phyloP scores from a whole-genome alignment of 2,329 filamentous ascomycete genomes.

The Phialemoniopsis sp. region DNA sequence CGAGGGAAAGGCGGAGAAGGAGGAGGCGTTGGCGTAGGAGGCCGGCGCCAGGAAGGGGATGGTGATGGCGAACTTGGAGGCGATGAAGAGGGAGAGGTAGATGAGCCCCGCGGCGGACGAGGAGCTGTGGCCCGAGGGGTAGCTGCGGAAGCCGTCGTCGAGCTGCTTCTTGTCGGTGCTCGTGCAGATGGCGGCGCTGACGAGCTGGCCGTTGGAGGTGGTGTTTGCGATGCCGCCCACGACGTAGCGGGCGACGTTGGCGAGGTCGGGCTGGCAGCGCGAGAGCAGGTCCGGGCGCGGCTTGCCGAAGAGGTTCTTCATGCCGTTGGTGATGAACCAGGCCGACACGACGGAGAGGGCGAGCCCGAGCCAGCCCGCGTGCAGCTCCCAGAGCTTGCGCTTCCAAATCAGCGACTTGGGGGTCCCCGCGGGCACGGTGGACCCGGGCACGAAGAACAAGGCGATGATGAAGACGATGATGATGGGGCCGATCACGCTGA shows the following conservation, averaged over 20 bases:
- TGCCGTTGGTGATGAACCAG: conserved; percentile 78
- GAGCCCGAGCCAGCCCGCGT: conserved; percentile 80
- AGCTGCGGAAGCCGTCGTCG: conserved; percentile 81
- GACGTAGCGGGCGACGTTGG: conserved; percentile 52
- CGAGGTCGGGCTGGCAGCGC: conserved; percentile 73
- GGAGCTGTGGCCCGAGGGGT: conserved; percentile 73
- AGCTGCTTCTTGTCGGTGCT: conserved; percentile 57
- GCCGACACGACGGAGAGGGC: conserved; percentile 72
- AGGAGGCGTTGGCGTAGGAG: conserved; percentile 34
- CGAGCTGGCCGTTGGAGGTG: conserved; percentile 59
- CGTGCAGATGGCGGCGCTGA: conserved; percentile 72
- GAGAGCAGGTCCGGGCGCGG: conserved; percentile 52
- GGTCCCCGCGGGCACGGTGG: conserved; percentile 58
- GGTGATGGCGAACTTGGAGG: conserved; percentile 73
- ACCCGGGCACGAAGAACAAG: conserved; percentile 68
- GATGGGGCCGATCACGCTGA: conserved; percentile 60
- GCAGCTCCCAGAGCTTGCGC: conserved; percentile 86
- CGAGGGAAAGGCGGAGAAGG: conserved; percentile 70
- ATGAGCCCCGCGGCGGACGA: conserved; percentile 75
- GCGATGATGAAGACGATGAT: conserved; percentile 65
- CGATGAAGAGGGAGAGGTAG: conserved; percentile 84
- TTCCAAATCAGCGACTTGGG: conserved; percentile 66
- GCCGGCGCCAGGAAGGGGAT: conserved; percentile 62
- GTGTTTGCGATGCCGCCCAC: conserved; percentile 58
- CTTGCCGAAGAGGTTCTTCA: conserved; percentile 84